phyloP scores from a whole-genome alignment of 176 grass and related monocot genomes.

The Oryza glaberrima region DNA sequence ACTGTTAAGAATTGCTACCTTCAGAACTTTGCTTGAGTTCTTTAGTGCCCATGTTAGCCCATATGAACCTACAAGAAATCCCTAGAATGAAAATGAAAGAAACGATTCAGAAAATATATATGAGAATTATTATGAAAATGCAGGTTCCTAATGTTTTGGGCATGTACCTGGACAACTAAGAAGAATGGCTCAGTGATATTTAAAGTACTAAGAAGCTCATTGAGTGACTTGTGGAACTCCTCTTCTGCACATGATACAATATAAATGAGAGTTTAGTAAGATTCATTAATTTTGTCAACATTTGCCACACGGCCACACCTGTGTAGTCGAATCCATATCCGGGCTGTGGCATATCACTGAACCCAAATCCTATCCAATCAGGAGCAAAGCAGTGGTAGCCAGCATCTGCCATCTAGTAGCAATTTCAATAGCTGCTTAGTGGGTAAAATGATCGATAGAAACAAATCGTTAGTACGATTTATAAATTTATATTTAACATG shows the following conservation, averaged over 20 bases:
- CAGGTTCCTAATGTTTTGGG: constrained; percentile 15
- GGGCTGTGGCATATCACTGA: constrained; percentile 95
- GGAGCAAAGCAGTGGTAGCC: constrained; percentile 92
- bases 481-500: constrained; percentile 13
- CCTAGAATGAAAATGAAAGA: constrained; percentile 53
- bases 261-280: constrained; percentile 28
- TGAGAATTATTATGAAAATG: neutral
- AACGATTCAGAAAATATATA: constrained; percentile 18
- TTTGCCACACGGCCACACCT: constrained; percentile 65
- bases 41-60: constrained; percentile 95
- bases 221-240: constrained; percentile 78
- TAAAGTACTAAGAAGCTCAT: constrained; percentile 74
- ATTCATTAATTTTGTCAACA: constrained; percentile 8
- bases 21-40: constrained; percentile 76
- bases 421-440: constrained; percentile 49
- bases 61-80: constrained; percentile 95
- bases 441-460: constrained; percentile 27
- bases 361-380: constrained; percentile 98
- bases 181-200: constrained; percentile 76
- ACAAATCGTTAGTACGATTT: constrained; percentile 5
- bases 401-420: constrained; percentile 83
- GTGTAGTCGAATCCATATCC: constrained; percentile 91
- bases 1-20: constrained; percentile 90
- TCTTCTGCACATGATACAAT: constrained; percentile 65
- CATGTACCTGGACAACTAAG: constrained; percentile 88